phyloP scores from a whole-genome alignment of 805 yeast species.

The Candida nitratophila region DNA sequence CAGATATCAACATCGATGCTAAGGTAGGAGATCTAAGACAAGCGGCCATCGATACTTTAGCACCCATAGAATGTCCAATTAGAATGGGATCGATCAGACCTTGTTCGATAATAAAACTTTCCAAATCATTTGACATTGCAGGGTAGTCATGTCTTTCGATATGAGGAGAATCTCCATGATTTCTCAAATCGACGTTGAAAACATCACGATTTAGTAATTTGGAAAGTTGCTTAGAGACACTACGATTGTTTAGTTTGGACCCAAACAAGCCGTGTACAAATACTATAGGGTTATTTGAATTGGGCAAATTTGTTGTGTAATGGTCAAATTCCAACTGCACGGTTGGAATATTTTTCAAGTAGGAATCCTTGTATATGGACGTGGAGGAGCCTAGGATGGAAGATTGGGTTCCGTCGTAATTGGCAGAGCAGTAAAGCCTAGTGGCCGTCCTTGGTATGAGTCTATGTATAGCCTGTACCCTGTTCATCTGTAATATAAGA shows the following conservation, averaged over 20 bases:
- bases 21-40: constrained; percentile 61
- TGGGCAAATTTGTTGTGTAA: constrained; percentile 15
- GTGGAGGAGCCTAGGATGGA: constrained; percentile 14
- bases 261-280: constrained; percentile 91
- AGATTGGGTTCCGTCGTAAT: constrained; percentile 21
- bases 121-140: constrained; percentile 82
- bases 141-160: constrained; percentile 65
- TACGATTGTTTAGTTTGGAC: constrained; percentile 67
- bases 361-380: not conserved
- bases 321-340: constrained; percentile 52
- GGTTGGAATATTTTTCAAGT: constrained; percentile 29
- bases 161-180: constrained; percentile 92
- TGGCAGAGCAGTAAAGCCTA: not conserved
- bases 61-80: constrained; percentile 89
- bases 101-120: constrained; percentile 49
- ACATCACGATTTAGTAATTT: constrained; percentile 45
- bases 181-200: constrained; percentile 71
- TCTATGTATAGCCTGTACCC: too few species aligned
- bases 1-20: constrained; percentile 59
- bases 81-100: constrained; percentile 45
- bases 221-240: constrained; percentile 61
- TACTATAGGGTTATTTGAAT: constrained; percentile 47
- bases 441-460: too few species aligned
- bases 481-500: too few species aligned
- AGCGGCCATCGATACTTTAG: constrained; percentile 86